Evolutionary conservation across 495 filamentous ascomycete species (phyloP), one percentile per base, ranked within the genome.

Genomic region (Tuber borchii): DNA sequence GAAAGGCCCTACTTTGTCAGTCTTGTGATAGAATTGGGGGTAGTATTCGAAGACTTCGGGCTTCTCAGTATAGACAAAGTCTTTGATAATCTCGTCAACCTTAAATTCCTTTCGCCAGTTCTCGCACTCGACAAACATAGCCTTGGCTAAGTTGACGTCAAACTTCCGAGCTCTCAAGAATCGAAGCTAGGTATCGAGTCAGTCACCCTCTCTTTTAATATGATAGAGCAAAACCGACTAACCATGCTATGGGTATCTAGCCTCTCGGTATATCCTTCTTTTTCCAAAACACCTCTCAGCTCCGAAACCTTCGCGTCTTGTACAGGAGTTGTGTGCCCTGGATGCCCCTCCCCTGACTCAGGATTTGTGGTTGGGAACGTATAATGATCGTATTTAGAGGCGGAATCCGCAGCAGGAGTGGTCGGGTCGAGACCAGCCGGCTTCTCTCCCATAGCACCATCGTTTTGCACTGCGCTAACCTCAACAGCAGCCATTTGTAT

Each of bases 21-120:
- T 99, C 87, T 97, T 97, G 88, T 99, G 95, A 85, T 99, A 99
- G 87, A 95, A 99, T 87, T 99, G 95, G 5, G 94, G 93, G 84
- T 99, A 99, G 87, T 91, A 97, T 84, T 95, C 86, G 86, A 94
- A 95, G 69, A 99, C 88, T 82, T 93, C 82, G 71, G 88, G 85
- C 88, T 97, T 97, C 88, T 97, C 96, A 40, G 86, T 87, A 84
- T 97, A 97, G 56, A 94, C 90, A 87, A 97, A 99, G 72, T 86
- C 91, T 69, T 87, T 87, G 73, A 93, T 88, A 26, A 95, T 88
- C 61, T 96, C 88, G 84, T 97, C 93, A n/a, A 97, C 93, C 72
- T 90, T 89, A 82, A 90, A 94, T 61, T 94, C 89, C 85, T 91
- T 89, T 79, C 95, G 88, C 95, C 95, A 99, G 85, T 91, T 91